Evolutionary conservation across 139 green algal genomes (phyloP).

Genomic region (Trebouxia sp.): DNA sequence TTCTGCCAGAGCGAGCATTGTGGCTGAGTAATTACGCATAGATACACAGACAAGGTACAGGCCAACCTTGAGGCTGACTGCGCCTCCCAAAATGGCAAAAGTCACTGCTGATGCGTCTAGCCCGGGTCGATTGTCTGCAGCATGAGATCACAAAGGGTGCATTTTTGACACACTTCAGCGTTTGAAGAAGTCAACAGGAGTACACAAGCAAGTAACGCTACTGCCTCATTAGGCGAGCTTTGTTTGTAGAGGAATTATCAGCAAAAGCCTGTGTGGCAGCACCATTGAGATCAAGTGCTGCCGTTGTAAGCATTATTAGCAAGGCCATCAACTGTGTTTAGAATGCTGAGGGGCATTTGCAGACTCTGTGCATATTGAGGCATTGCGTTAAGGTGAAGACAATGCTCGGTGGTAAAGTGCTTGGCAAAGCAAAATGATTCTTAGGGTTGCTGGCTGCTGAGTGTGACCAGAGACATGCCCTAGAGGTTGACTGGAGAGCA

Average conservation of each 20-base stretch:
- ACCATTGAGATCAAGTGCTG: background rate
- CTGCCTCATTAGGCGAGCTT: too few species aligned
- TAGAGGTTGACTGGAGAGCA: too few species aligned
- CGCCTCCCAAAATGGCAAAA: slow-evolving; percentile 32
- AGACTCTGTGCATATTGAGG: too few species aligned
- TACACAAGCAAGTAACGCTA: too few species aligned
- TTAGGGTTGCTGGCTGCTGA: background rate
- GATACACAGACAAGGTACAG: slow-evolving; percentile 39
- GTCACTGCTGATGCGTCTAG: background rate
- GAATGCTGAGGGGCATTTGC: too few species aligned
- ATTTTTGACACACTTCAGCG: background rate
- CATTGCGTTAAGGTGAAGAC: too few species aligned
- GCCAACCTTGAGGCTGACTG: slow-evolving; percentile 52
- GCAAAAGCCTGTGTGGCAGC: too few species aligned
- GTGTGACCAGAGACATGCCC: background rate
- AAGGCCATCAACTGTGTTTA: too few species aligned
- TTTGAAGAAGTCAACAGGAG: too few species aligned
- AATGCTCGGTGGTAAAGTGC: too few species aligned
- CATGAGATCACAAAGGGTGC: background rate
- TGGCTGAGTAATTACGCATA: slow-evolving; percentile 19
- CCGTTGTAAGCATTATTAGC: background rate
- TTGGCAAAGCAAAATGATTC: too few species aligned
- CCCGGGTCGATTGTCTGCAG: background rate
- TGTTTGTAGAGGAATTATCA: too few species aligned
- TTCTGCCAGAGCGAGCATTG: slow-evolving; percentile 60